Evolutionary conservation across 2,329 filamentous ascomycete species (phyloP).

Genomic region (Parasarocladium wereldwijsianum): DNA sequence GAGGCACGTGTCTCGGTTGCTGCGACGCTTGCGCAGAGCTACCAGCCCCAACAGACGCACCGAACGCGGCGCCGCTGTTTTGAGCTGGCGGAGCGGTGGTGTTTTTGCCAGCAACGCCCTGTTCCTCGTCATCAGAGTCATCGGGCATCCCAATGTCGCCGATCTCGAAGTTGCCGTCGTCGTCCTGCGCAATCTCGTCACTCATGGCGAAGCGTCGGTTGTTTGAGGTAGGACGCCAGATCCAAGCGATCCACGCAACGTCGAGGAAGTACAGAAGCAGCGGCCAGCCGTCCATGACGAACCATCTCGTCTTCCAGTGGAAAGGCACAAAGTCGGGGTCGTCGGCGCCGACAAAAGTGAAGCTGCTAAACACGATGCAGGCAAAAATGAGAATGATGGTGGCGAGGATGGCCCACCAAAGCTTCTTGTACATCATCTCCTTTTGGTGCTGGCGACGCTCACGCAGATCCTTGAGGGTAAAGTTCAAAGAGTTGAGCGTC

Average conservation of each 20-base stretch:
- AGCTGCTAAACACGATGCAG: conserved; percentile 98
- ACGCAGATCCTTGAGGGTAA: conserved; percentile 89
- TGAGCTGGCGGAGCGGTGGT: conserved; percentile 1
- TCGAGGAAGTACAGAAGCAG: conserved; percentile 94
- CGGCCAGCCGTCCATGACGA: conserved; percentile 91
- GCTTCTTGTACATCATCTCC: conserved; percentile 89
- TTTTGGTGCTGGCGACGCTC: conserved; percentile 91
- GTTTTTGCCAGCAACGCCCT: conserved; percentile 8
- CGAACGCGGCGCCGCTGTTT: conserved; percentile 1
- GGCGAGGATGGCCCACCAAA: conserved; percentile 93
- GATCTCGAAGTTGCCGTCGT: conserved; percentile 90
- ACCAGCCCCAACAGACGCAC: conserved; percentile 3
- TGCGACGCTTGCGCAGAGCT: conserved; percentile 4
- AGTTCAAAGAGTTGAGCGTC: conserved; percentile 90
- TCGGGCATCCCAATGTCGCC: conserved; percentile 71
- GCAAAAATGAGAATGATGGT: conserved; percentile 93
- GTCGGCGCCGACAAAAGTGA: conserved; percentile 75
- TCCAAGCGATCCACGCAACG: conserved; percentile 81
- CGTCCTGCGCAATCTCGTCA: conserved; percentile 96
- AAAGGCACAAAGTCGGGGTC: conserved; percentile 86
- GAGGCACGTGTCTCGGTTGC: conserved; percentile 22
- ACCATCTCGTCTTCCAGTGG: conserved; percentile 97
- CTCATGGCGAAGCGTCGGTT: conserved; percentile 98
- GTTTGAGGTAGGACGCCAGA: conserved; percentile 93
- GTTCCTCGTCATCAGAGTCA: conserved; percentile 46